phyloP scores from a whole-genome alignment of 805 yeast genomes.

The Ogataea polymorpha region DNA sequence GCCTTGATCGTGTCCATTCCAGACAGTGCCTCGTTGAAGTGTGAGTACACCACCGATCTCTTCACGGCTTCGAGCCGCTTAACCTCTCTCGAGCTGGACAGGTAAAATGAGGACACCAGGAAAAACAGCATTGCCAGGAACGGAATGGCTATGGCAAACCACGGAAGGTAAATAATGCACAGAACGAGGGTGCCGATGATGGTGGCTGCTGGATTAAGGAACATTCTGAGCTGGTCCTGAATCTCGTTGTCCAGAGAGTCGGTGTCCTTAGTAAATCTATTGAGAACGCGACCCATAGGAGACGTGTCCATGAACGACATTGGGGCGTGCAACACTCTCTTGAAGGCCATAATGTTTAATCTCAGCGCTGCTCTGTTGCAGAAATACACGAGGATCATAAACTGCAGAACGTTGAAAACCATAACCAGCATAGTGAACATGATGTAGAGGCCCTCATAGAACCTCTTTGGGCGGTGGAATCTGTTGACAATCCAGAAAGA shows the following conservation, averaged over 20 bases:
- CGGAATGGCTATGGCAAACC: conserved; percentile 65
- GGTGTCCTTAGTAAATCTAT: conserved; percentile 84
- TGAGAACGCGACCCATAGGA: conserved; percentile 82
- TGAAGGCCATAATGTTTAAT: conserved; percentile 60
- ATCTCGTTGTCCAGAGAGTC: conserved; percentile 80
- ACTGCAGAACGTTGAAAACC: conserved; percentile 43
- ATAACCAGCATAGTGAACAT: conserved; percentile 51
- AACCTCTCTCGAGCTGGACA: conserved; percentile 70
- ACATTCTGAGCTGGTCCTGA: conserved; percentile 64
- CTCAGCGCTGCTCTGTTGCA: conserved; percentile 52
- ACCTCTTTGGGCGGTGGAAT: conserved; percentile 46
- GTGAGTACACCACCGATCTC: conserved; percentile 67
- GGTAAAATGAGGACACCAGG: conserved; percentile 52
- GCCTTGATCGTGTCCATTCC: conserved; percentile 69
- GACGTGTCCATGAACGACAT: conserved; percentile 83
- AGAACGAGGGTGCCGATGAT: conserved; percentile 33
- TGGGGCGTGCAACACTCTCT: conserved; percentile 66
- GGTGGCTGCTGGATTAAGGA: conserved; percentile 46
- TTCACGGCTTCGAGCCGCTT: conserved; percentile 73
- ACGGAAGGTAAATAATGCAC: conserved; percentile 50
- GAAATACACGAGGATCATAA: conserved; percentile 45
- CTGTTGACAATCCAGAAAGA: conserved; percentile 70
- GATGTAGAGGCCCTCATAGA: conserved; percentile 73
- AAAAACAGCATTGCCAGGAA: conserved; percentile 45
- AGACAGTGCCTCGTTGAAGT: conserved; percentile 64